Conservation (phyloP, 2,329 filamentous ascomycete species). For the Sporothrix pallida region DNA sequence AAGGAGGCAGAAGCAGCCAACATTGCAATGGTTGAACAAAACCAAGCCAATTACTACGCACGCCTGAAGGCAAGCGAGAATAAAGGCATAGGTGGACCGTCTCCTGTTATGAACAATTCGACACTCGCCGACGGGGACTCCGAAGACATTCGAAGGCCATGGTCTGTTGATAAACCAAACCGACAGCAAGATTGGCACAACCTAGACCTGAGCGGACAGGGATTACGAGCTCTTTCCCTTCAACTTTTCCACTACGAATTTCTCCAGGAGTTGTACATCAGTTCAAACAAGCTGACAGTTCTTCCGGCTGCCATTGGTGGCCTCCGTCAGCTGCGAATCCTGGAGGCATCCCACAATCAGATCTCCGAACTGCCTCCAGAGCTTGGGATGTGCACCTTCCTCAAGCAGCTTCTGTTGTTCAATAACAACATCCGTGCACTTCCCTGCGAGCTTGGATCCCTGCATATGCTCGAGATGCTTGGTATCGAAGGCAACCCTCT, state of each 20-base stretch:
- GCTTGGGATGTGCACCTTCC: constrained; percentile 93
- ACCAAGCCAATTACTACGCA: constrained; percentile 73
- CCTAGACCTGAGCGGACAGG: constrained; percentile 95
- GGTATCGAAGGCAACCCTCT: constrained; percentile 93
- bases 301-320: constrained; percentile 83
- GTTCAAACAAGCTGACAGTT: constrained; percentile 84
- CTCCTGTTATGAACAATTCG: constrained; percentile 55
- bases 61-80: constrained; percentile 73
- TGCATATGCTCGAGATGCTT: constrained; percentile 86
- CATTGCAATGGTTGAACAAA: constrained; percentile 71
- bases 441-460: constrained; percentile 84
- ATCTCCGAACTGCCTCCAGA: constrained; percentile 82
- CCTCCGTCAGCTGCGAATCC: constrained; percentile 77
- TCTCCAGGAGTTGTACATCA: constrained; percentile 88
- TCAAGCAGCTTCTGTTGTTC: constrained; percentile 84
- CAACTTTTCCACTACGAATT: constrained; percentile 88
- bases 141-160: constrained; percentile 63
- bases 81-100: constrained; percentile 65
- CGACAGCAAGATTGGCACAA: constrained; percentile 88
- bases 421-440: constrained; percentile 86
- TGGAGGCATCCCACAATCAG: constrained; percentile 90
- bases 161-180: constrained; percentile 68
- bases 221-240: constrained; percentile 78
- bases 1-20: constrained; percentile 76
- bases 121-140: constrained; percentile 60